Percentiles rank a stretch among this genome's conserved stretches.
Evolutionary conservation across 129 eudicot genomes (phyloP).

Genomic region (Pseudognaphalium luteoalbum): DNA sequence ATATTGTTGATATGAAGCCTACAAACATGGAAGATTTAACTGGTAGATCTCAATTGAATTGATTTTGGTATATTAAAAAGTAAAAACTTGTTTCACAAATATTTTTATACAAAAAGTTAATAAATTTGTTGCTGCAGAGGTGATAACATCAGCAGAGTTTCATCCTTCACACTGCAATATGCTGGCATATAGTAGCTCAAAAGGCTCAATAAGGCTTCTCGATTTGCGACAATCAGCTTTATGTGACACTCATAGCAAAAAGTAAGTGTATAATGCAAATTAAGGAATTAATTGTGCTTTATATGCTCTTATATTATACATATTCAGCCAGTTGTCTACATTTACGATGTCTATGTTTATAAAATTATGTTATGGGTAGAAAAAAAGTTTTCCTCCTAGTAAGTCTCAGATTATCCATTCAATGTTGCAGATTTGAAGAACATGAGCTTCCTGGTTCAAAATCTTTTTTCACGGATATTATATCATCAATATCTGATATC

Average conservation of each 20-base stretch:
- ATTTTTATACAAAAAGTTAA: conserved; percentile 2
- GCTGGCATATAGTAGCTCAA: conserved; percentile 96
- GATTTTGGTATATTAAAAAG: not conserved
- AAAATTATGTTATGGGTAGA: conserved; percentile 1
- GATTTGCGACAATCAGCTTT: conserved; percentile 95
- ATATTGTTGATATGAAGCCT: conserved; percentile 91
- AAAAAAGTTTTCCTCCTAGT: not conserved
- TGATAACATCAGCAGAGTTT: conserved; percentile 92
- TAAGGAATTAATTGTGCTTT: not conserved
- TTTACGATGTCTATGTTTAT: not conserved
- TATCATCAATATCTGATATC: conserved; percentile 89
- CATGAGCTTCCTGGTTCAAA: conserved; percentile 81
- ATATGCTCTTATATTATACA: not conserved
- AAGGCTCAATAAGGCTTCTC: conserved; percentile 88
- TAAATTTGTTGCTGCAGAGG: conserved; percentile 64
- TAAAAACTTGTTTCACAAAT: not conserved
- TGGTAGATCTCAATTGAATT: conserved; percentile 43
- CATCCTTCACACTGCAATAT: conserved; percentile 92
- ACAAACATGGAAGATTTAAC: conserved; percentile 97
- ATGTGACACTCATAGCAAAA: conserved; percentile 82
- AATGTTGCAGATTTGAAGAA: conserved; percentile 76
- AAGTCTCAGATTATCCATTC: not conserved
- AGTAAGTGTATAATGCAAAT: conserved; percentile 56
- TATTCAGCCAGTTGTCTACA: not conserved
- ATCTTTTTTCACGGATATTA: conserved; percentile 90